A percentile compares a stretch with the other conserved stretches of the same genome.
Evolutionary conservation across 108 stramenopile species (phyloP).

Genomic region (Stephanodiscus minutulus): DNA sequence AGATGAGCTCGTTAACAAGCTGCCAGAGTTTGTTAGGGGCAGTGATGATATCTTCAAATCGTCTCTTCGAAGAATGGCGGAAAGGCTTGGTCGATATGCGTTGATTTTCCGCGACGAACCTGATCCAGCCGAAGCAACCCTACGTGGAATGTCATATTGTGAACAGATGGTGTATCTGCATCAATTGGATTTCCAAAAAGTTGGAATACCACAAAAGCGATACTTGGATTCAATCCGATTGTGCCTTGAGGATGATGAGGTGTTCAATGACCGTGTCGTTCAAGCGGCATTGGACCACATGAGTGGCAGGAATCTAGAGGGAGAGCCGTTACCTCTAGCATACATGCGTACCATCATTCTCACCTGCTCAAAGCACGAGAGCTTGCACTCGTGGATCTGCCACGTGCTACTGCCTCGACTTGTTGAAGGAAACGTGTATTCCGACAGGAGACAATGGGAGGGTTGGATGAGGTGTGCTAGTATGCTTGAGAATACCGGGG

Average conservation of each 20-base stretch:
- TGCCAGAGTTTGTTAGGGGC: slow-evolving; percentile 76
- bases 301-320: slow-evolving; percentile 71
- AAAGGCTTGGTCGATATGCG: slow-evolving; percentile 72
- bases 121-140: slow-evolving; percentile 53
- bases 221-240: slow-evolving; percentile 77
- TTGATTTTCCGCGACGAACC: slow-evolving; percentile 82
- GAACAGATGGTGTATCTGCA: slow-evolving; percentile 87
- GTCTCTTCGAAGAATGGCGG: slow-evolving; percentile 74
- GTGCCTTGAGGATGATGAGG: slow-evolving; percentile 78
- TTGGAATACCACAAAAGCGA: slow-evolving; percentile 77
- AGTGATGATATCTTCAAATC: slow-evolving; percentile 72
- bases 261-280: slow-evolving; percentile 79
- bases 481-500: slow-evolving; percentile 75
- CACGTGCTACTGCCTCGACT: slow-evolving; percentile 79
- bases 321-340: slow-evolving; percentile 75
- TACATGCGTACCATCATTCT: slow-evolving; percentile 91
- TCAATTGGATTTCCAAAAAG: slow-evolving; percentile 76
- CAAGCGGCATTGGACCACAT: slow-evolving; percentile 82
- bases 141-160: slow-evolving; percentile 82
- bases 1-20: slow-evolving; percentile 55
- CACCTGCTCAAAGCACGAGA: slow-evolving; percentile 87
- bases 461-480: slow-evolving; percentile 92
- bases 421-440: slow-evolving; percentile 83
- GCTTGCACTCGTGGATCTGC: slow-evolving; percentile 85
- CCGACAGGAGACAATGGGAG: slow-evolving; percentile 80